Base-by-base conservation (phyloP, 2,329 filamentous ascomycete species). In the Ceratocystis huliohia region DNA sequence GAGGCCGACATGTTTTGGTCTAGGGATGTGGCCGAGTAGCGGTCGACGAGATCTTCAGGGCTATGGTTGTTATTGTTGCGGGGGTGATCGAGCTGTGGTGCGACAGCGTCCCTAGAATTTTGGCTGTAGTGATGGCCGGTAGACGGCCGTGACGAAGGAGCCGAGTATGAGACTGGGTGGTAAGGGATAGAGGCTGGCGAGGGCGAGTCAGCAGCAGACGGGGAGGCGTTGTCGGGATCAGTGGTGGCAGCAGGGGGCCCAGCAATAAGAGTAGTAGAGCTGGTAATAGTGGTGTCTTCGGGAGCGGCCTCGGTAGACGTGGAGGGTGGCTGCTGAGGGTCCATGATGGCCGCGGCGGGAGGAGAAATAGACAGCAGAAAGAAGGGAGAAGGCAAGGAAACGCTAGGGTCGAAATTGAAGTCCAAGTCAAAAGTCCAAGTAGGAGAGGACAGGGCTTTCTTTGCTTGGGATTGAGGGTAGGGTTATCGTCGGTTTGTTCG, bases 101-200 rank as follows among this genome's bases (percentile, higher is more conserved):
- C 74, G 70, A 72, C 72, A 56, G 75, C 76, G 67, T 82, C 78
- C 70, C 84, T 81, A 69, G 82, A 73, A 5, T 81, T 80, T 69
- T 79, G 79, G 70, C 77, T 78, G 70, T 80, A 78, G 45, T 75
- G 74, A 68, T 81, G 78, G 56, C 61, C 67, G 10, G 65, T 68
- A n/a, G 67, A 68, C 45, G 67, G 64, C 45, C 68, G 69, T 61
- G 68, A 67, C 50, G 63, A 68, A 46, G 63, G 66, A 45, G 67
- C 67, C 62, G 69, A 69, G 44, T 69, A 61, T 65, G 69, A 69
- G 65, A 68, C 67, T 65, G 66, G 68, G 67, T 69, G 65, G 63
- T 69, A 67, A 64, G 69, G 71, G 70, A 70, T 69, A 66, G 53
- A 44, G 44, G 62, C 63, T 63, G 37, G 67, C 65, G 61, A 66